Percentiles rank a stretch among this genome's conserved stretches.
Conservation (phyloP, 306 rosid species). For the Luffa aegyptiaca region DNA sequence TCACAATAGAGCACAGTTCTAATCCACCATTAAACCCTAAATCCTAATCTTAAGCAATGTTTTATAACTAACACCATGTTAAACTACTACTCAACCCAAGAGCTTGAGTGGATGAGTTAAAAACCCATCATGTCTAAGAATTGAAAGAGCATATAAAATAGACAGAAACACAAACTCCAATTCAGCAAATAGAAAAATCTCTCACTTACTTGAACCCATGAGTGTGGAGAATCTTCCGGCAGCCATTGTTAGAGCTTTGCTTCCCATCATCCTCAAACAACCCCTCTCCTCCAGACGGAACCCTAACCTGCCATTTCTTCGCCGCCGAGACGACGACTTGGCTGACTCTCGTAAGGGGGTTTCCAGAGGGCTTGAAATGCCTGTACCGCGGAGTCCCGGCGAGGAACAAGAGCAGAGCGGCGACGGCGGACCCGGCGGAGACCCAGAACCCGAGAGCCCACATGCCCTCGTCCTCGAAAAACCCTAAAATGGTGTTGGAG, state of each 20-base stretch:
- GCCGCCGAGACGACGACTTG: slow-evolving; percentile 69
- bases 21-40: too few relatives aligned
- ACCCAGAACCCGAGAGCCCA: slow-evolving; percentile 91
- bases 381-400: slow-evolving; percentile 64
- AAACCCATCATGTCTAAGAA: neutral
- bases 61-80: too few relatives aligned
- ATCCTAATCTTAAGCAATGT: too few relatives aligned
- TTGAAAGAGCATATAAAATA: neutral
- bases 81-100: too few relatives aligned
- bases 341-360: slow-evolving; percentile 69
- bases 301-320: slow-evolving; percentile 36
- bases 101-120: too few relatives aligned
- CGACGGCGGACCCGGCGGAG: slow-evolving; percentile 64
- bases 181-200: neutral
- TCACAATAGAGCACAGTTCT: too few relatives aligned
- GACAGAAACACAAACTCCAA: neutral
- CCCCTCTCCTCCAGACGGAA: slow-evolving; percentile 48
- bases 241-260: slow-evolving; percentile 29
- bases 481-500: slow-evolving; percentile 80
- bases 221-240: slow-evolving; percentile 74
- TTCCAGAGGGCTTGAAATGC: slow-evolving; percentile 82
- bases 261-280: slow-evolving; percentile 27
- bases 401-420: slow-evolving; percentile 69
- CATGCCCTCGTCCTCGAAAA: slow-evolving; percentile 71
- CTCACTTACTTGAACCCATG: slow-evolving; percentile 77